Percentiles rank a stretch among this genome's conserved stretches.
Evolutionary conservation across 2,329 filamentous ascomycete species (phyloP).

Genomic region (Cladosporium phlei): DNA sequence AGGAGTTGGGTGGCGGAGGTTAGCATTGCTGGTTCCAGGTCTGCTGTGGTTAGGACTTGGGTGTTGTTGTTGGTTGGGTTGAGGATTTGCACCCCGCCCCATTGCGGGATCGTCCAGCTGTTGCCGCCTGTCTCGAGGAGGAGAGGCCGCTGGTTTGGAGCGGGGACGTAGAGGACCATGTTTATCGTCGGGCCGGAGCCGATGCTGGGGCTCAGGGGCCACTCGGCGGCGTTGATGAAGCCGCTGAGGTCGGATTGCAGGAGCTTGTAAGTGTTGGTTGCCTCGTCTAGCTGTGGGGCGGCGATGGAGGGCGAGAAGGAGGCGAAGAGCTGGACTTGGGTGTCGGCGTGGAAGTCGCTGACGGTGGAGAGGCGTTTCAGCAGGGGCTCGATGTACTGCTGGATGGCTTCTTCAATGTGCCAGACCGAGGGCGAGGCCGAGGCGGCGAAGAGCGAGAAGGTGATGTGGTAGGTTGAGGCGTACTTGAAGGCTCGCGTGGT

Average conservation of each 20-base stretch:
- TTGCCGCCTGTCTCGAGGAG: constrained; percentile 57
- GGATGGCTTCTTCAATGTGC: constrained; percentile 80
- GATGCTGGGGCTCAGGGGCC: constrained; percentile 92
- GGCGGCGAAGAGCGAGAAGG: constrained; percentile 89
- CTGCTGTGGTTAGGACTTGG: constrained; percentile 55
- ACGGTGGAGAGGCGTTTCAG: constrained; percentile 74
- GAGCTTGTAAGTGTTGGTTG: constrained; percentile 60
- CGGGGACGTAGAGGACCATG: constrained; percentile 86
- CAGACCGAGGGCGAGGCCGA: constrained; percentile 74
- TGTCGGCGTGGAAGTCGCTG: constrained; percentile 93
- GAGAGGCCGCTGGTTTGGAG: constrained; percentile 58
- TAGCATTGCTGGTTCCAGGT: constrained; percentile 73
- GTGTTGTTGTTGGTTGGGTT: constrained; percentile 42
- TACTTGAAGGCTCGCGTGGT: constrained; percentile 85
- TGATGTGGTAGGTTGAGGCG: constrained; percentile 88
- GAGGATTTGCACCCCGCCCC: constrained; percentile 74
- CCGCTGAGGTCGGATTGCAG: constrained; percentile 83
- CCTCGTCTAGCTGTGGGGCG: constrained; percentile 51
- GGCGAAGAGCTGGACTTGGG: constrained; percentile 92
- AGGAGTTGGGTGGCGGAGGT: constrained; percentile 89
- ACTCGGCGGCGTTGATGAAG: constrained; percentile 97
- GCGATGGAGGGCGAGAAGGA: constrained; percentile 59
- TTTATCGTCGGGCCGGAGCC: constrained; percentile 91
- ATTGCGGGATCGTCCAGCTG: constrained; percentile 93
- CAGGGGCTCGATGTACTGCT: constrained; percentile 75